Percentiles rank a stretch among this genome's conserved stretches.
Evolutionary conservation across 129 eudicot species (phyloP).

Genomic region (Flaveria trinervia): DNA sequence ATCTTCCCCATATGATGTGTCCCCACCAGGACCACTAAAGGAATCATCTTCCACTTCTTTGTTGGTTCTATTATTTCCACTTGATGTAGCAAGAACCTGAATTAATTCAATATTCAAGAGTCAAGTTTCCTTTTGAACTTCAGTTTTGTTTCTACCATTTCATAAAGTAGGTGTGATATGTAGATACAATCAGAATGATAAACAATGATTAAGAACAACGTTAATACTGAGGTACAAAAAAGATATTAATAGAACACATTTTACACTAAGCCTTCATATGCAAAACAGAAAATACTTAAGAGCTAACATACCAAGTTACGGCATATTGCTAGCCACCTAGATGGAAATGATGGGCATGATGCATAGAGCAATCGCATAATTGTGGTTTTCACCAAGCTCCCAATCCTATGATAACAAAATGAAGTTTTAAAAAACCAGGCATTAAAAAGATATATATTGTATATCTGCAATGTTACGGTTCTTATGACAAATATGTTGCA

Average conservation of each 20-base stretch:
- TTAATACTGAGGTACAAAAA: not conserved
- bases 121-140: not conserved
- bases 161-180: not conserved
- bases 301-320: conserved; percentile 64
- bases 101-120: conserved; percentile 10
- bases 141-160: not conserved
- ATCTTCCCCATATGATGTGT: conserved; percentile 65
- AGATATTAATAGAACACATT: not conserved
- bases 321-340: conserved; percentile 92
- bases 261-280: conserved; percentile 7
- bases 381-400: conserved; percentile 71
- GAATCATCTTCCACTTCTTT: conserved; percentile 55
- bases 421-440: conserved; percentile 8
- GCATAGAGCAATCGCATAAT: conserved; percentile 85
- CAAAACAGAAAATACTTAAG: conserved; percentile 19
- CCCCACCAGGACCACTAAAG: conserved; percentile 56
- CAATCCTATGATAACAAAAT: conserved; percentile 58
- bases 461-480: conserved; percentile 24
- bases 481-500: not conserved
- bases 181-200: conserved; percentile 7
- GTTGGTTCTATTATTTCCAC: conserved; percentile 47
- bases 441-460: not conserved
- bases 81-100: conserved; percentile 83
- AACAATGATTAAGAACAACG: conserved; percentile 20
- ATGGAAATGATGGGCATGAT: conserved; percentile 85